phyloP scores from a whole-genome alignment of 371 early-diverging fungal species.

The Smittium culicis region DNA sequence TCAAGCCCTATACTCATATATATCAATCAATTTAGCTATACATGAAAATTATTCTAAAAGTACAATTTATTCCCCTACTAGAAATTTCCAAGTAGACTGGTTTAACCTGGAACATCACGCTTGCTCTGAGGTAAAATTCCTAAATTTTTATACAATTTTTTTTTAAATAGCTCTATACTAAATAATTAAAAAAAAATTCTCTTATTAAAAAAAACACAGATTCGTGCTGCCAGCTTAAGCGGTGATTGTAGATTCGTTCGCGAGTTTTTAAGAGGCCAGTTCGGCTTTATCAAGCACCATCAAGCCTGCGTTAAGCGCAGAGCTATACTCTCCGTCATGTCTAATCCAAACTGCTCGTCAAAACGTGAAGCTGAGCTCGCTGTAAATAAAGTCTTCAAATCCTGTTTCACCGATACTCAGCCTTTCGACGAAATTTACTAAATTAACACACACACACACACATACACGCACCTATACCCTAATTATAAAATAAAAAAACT shows the following conservation, averaged over 20 bases:
- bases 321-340: constrained; percentile 59
- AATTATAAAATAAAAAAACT: no score
- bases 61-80: no score
- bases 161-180: no score
- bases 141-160: no score
- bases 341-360: constrained; percentile 59
- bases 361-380: constrained; percentile 70
- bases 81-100: no score
- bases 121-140: no score
- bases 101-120: no score
- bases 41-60: no score
- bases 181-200: not conserved
- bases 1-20: no score
- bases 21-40: no score
- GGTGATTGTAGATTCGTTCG: constrained; percentile 82
- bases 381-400: constrained; percentile 73
- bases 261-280: constrained; percentile 66
- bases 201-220: constrained; percentile 25
- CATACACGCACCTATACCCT: no score
- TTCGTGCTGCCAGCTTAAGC: constrained; percentile 79
- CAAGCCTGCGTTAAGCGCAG: constrained; percentile 84
- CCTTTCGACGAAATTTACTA: constrained; percentile 90
- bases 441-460: not conserved
- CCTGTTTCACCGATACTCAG: constrained; percentile 81
- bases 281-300: constrained; percentile 76